Evolutionary conservation across 371 early-diverging fungal genomes (phyloP).

Genomic region (Umbelopsis sp.): DNA sequence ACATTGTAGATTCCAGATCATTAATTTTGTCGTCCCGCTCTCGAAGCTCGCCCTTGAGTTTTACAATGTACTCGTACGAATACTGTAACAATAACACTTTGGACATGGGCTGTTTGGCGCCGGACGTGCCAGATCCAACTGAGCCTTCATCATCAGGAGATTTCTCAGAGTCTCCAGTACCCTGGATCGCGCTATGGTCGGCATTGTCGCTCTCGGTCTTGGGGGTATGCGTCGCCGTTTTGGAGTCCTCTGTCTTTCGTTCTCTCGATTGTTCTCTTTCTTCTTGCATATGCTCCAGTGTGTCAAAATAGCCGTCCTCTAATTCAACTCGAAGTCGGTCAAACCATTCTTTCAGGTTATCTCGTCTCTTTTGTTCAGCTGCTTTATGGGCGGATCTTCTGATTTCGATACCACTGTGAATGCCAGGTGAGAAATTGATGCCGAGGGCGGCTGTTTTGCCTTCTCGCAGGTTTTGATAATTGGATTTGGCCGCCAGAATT

Average conservation of each 20-base stretch:
- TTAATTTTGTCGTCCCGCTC: conserved; percentile 31
- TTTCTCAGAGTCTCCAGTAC: not conserved
- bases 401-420: conserved; percentile 73
- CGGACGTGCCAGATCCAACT: conserved; percentile 20
- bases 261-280: conserved; percentile 30
- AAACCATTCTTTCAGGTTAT: conserved; percentile 87
- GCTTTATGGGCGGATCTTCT: conserved; percentile 82
- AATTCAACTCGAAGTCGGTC: conserved; percentile 60
- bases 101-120: conserved; percentile 40
- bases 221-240: conserved; percentile 15
- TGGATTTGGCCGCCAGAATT: conserved; percentile 77
- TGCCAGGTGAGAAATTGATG: conserved; percentile 68
- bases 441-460: conserved; percentile 80
- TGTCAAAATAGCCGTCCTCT: conserved; percentile 28
- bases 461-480: conserved; percentile 84
- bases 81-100: conserved; percentile 53
- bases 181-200: not conserved
- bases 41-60: conserved; percentile 38
- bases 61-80: conserved; percentile 64
- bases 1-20: conserved; percentile 1
- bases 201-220: not conserved
- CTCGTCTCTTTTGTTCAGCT: conserved; percentile 93
- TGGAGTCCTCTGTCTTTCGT: conserved; percentile 4
- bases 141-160: conserved; percentile 5
- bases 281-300: conserved; percentile 24